Evolutionary conservation across 768 basidiomycete species (phyloP).

Genomic region (Mycena epipterygia): DNA sequence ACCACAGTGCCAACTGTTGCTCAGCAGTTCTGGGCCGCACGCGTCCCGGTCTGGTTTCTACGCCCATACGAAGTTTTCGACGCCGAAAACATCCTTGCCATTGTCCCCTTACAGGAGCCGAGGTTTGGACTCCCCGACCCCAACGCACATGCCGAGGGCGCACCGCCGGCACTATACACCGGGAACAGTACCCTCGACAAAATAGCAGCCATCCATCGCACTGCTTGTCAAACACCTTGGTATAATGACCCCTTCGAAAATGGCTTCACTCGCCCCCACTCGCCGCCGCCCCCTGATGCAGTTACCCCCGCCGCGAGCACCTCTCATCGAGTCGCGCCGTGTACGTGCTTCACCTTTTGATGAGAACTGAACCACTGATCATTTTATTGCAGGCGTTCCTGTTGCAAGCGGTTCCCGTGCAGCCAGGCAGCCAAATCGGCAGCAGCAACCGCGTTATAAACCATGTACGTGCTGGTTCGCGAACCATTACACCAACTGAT

Average conservation of each 20-base stretch:
- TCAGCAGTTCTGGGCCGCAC: neutral
- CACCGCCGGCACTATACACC: neutral
- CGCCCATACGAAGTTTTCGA: neutral
- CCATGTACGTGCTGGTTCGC: too few relatives aligned
- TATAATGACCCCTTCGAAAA: constrained; percentile 3
- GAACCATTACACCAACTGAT: too few relatives aligned
- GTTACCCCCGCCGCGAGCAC: too few relatives aligned
- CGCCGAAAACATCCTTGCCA: neutral
- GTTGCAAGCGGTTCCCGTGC: too few relatives aligned
- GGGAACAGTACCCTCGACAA: neutral
- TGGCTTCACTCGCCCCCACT: too few relatives aligned
- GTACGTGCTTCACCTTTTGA: too few relatives aligned
- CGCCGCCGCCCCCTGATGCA: too few relatives aligned
- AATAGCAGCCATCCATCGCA: neutral
- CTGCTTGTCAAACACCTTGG: neutral
- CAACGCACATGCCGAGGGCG: neutral
- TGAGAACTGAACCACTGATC: too few relatives aligned
- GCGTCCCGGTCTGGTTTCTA: neutral
- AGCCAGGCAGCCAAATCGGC: too few relatives aligned
- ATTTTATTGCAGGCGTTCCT: too few relatives aligned
- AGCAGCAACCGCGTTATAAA: too few relatives aligned
- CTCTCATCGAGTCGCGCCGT: too few relatives aligned
- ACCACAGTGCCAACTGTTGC: neutral
- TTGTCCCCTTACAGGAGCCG: neutral
- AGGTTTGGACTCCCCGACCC: neutral